Conservation (phyloP, 2,329 filamentous ascomycete species). For the Didymella sp. region DNA sequence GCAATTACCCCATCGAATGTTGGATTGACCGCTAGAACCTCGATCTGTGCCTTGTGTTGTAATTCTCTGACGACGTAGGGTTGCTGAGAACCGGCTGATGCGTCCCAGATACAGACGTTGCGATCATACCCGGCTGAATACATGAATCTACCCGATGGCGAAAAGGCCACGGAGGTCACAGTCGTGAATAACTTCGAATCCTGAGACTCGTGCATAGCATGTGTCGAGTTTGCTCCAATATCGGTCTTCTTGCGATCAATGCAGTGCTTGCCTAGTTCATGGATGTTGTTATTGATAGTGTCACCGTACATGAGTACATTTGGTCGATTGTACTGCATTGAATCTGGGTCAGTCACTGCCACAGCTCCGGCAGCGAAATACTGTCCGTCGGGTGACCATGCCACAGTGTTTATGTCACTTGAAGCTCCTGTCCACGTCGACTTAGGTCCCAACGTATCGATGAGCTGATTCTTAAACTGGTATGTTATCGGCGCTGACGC, state of each 20-base stretch:
- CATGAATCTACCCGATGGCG: conserved; percentile 53
- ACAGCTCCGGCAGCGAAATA: conserved; percentile 65
- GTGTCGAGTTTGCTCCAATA: conserved; percentile 51
- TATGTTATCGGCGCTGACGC: conserved; percentile 33
- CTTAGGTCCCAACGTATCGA: conserved; percentile 53
- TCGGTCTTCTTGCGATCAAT: conserved; percentile 51
- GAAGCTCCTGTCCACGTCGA: conserved; percentile 64
- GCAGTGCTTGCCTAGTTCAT: conserved; percentile 63
- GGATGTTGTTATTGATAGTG: conserved; percentile 50
- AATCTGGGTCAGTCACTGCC: conserved; percentile 61
- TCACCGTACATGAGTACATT: conserved; percentile 65
- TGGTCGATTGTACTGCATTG: conserved; percentile 66
- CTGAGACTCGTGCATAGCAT: conserved; percentile 57
- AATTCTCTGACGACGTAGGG: conserved; percentile 37
- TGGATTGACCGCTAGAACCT: conserved; percentile 57
- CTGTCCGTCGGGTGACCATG: conserved; percentile 63
- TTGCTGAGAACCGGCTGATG: conserved; percentile 34
- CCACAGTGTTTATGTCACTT: conserved; percentile 62
- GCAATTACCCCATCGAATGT: conserved; percentile 52
- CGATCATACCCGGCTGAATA: conserved; percentile 64
- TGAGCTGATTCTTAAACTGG: conserved; percentile 38
- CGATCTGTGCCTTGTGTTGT: conserved; percentile 57
- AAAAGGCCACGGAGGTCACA: conserved; percentile 63
- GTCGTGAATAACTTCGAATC: conserved; percentile 64
- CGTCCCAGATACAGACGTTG: conserved; percentile 55